phyloP scores from a whole-genome alignment of 306 rosid species.

The Mimosa pudica region DNA sequence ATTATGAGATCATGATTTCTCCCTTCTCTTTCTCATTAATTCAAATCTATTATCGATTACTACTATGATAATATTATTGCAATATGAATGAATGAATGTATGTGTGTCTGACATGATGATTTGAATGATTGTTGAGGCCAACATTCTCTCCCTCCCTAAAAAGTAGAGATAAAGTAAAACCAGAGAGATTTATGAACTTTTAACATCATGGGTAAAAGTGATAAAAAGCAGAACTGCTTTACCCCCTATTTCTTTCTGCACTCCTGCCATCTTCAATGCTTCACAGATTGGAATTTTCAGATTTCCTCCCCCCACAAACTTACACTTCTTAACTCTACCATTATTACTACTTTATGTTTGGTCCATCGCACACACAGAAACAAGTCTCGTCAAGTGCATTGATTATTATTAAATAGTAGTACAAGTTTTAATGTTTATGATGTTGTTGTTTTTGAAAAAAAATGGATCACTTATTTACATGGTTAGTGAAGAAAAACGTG shows the following conservation, averaged over 20 bases:
- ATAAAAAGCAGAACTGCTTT: conserved; percentile 34
- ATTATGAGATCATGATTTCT: conserved; percentile 32
- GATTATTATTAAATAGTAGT: no score
- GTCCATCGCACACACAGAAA: not conserved
- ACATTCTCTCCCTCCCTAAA: conserved; percentile 47
- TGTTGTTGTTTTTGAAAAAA: not conserved
- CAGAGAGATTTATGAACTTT: conserved; percentile 55
- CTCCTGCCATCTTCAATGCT: conserved; percentile 7
- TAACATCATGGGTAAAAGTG: conserved; percentile 42
- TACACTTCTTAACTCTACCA: not conserved
- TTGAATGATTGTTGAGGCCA: conserved; percentile 41
- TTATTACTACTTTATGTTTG: not conserved
- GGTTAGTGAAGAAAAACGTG: not conserved
- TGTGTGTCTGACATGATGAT: conserved; percentile 20
- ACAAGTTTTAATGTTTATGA: not conserved
- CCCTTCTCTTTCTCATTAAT: conserved; percentile 8
- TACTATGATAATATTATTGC: not conserved
- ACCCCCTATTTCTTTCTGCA: not conserved
- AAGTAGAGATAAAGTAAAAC: conserved; percentile 54
- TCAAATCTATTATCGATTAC: not conserved
- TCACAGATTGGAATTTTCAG: conserved; percentile 3
- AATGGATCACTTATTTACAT: not conserved
- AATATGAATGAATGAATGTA: not conserved
- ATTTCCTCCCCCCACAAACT: not conserved
- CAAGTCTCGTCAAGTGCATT: not conserved